Conservation (phyloP, 2,329 filamentous ascomycete species). For the Biscogniauxia mediterranea region DNA sequence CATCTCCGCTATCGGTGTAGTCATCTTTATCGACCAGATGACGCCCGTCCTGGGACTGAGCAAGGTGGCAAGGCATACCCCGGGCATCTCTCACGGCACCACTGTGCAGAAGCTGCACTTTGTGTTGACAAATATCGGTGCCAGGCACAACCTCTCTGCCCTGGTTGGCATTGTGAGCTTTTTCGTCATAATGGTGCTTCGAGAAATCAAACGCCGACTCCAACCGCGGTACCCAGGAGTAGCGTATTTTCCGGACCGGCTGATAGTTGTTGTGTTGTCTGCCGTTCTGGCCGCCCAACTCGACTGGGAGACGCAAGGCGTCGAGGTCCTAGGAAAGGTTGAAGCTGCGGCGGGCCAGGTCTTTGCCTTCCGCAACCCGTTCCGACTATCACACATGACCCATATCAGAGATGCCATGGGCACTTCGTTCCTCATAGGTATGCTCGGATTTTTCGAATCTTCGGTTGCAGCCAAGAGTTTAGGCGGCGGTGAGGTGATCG, state of each 20-base stretch:
- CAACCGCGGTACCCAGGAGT: constrained; percentile 77
- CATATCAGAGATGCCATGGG: constrained; percentile 85
- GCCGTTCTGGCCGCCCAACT: constrained; percentile 76
- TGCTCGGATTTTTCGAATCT: constrained; percentile 98
- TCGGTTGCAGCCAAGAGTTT: constrained; percentile 94
- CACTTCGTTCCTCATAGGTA: constrained; percentile 87
- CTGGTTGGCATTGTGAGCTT: constrained; percentile 79
- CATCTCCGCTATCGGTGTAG: constrained; percentile 94
- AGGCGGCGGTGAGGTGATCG: constrained; percentile 66
- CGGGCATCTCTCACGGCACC: constrained; percentile 76
- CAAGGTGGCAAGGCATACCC: constrained; percentile 57
- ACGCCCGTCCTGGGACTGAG: constrained; percentile 85
- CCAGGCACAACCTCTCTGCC: constrained; percentile 72
- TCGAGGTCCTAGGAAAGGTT: constrained; percentile 81
- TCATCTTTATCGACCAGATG: constrained; percentile 92
- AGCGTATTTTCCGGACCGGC: constrained; percentile 88
- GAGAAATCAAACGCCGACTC: constrained; percentile 76
- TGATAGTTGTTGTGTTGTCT: constrained; percentile 82
- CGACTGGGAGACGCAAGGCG: constrained; percentile 74
- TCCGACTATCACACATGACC: constrained; percentile 70
- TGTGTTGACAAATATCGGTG: constrained; percentile 62
- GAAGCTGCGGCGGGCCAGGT: constrained; percentile 67
- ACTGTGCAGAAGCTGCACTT: constrained; percentile 84
- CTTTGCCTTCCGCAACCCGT: constrained; percentile 85
- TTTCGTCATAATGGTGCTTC: constrained; percentile 82